A percentile compares a stretch with the other conserved stretches of the same genome.
phyloP scores from a whole-genome alignment of 2,329 filamentous ascomycete genomes.

The Byssoonygena ceratinophila region DNA sequence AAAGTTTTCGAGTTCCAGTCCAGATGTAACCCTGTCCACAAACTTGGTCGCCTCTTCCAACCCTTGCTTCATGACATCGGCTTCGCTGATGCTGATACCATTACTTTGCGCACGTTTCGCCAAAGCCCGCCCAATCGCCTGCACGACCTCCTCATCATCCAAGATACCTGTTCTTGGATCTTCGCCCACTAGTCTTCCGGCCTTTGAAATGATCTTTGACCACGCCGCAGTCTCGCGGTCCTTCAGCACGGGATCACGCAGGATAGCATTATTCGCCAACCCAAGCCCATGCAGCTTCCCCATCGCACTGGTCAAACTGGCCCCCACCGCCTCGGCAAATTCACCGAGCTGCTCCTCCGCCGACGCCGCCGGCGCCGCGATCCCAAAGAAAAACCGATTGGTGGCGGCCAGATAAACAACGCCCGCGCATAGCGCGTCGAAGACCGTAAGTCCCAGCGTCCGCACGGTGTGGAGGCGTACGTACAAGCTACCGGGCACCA shows the following conservation, averaged over 20 bases:
- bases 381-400: slow-evolving; percentile 61
- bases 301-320: slow-evolving; percentile 50
- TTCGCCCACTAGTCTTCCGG: slow-evolving; percentile 41
- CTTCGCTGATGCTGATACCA: not conserved
- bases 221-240: slow-evolving; percentile 3
- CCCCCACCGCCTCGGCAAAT: slow-evolving; percentile 24
- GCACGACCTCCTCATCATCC: slow-evolving; percentile 57
- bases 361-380: slow-evolving; percentile 53
- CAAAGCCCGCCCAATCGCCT: slow-evolving; percentile 63
- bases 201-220: slow-evolving; percentile 55
- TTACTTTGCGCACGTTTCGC: slow-evolving; percentile 10
- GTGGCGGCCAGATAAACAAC: slow-evolving; percentile 68
- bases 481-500: slow-evolving; percentile 25
- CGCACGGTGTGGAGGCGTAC: slow-evolving; percentile 48
- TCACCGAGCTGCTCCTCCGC: slow-evolving; percentile 45
- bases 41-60: slow-evolving; percentile 5
- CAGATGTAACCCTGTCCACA: slow-evolving; percentile 13
- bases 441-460: slow-evolving; percentile 50
- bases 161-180: slow-evolving; percentile 45
- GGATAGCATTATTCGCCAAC: slow-evolving; percentile 68
- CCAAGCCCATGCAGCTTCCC: slow-evolving; percentile 61
- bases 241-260: slow-evolving; percentile 57
- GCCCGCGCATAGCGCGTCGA: slow-evolving; percentile 54
- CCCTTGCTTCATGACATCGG: not conserved
- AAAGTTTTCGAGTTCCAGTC: slow-evolving; percentile 11